Evolutionary conservation across 305 asterid species (phyloP).

Genomic region (Fraxinus xanthoxyloides): DNA sequence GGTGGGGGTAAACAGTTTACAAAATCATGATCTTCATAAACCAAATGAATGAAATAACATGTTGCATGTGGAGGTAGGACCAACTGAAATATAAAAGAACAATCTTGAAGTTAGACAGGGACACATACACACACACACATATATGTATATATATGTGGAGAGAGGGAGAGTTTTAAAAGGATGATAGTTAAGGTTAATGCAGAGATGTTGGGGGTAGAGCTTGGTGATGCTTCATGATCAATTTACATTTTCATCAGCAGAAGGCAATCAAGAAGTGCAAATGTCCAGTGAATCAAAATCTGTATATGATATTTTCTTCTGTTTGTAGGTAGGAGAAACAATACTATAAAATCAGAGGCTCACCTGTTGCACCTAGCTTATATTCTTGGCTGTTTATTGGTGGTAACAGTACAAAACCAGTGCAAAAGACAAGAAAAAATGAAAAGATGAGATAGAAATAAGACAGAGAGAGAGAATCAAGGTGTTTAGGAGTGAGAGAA

Average conservation of each 20-base stretch:
- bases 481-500: slow-evolving; percentile 20
- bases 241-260: background rate
- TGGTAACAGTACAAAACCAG: background rate
- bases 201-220: background rate
- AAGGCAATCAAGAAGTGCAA: background rate
- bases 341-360: background rate
- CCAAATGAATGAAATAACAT: background rate
- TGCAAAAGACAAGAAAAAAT: slow-evolving; percentile 25
- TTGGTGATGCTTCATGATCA: background rate
- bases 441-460: background rate
- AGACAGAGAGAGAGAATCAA: slow-evolving; percentile 13
- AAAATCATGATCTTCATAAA: background rate
- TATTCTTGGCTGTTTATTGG: background rate
- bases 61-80: background rate
- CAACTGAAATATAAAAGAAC: background rate
- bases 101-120: background rate
- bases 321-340: background rate
- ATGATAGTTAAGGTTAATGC: background rate
- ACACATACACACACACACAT: background rate
- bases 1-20: background rate
- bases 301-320: background rate
- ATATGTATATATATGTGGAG: background rate
- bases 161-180: background rate
- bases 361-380: slow-evolving; percentile 18
- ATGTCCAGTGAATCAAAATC: background rate